Evolutionary conservation across 495 filamentous ascomycete genomes (phyloP).

Genomic region (Aspergillus homomorphus): DNA sequence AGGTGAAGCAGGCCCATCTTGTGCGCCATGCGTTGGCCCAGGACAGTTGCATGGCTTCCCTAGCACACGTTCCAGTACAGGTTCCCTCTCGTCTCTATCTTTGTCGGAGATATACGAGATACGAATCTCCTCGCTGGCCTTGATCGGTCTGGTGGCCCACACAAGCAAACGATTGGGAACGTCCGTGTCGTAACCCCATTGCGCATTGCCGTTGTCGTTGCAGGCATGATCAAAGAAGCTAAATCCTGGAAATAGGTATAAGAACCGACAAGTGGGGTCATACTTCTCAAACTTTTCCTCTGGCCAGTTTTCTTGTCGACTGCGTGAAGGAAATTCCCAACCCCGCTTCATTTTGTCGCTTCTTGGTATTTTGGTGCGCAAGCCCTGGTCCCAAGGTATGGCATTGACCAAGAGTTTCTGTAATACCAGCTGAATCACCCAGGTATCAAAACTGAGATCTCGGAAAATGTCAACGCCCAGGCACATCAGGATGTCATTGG

Average conservation of each 20-base stretch:
- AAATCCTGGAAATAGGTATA: conserved; percentile 34
- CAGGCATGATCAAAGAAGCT: conserved; percentile 37
- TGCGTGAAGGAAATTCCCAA: conserved; percentile 2
- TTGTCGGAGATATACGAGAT: conserved; percentile 21
- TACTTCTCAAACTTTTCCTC: conserved; percentile 6
- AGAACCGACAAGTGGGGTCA: conserved; percentile 24
- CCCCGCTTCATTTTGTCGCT: conserved; percentile 6
- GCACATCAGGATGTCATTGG: conserved; percentile 32
- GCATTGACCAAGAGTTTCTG: conserved; percentile 30
- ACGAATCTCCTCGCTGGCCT: conserved; percentile 27
- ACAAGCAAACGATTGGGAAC: conserved; percentile 32
- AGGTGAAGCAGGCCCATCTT: neutral
- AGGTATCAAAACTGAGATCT: conserved; percentile 37
- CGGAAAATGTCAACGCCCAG: conserved; percentile 42
- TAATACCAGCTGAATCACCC: conserved; percentile 35
- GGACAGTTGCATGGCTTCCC: conserved; percentile 6
- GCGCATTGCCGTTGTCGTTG: conserved; percentile 18
- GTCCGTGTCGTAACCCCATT: conserved; percentile 24
- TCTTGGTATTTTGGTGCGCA: conserved; percentile 11
- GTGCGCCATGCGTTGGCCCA: neutral
- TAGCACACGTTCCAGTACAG: neutral
- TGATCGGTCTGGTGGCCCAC: conserved; percentile 25
- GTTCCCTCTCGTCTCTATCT: neutral
- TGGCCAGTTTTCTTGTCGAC: conserved; percentile 7
- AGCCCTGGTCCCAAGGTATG: conserved; percentile 26